Conservation (phyloP, 2,329 filamentous ascomycete genomes). For the Phialophora tarda region DNA sequence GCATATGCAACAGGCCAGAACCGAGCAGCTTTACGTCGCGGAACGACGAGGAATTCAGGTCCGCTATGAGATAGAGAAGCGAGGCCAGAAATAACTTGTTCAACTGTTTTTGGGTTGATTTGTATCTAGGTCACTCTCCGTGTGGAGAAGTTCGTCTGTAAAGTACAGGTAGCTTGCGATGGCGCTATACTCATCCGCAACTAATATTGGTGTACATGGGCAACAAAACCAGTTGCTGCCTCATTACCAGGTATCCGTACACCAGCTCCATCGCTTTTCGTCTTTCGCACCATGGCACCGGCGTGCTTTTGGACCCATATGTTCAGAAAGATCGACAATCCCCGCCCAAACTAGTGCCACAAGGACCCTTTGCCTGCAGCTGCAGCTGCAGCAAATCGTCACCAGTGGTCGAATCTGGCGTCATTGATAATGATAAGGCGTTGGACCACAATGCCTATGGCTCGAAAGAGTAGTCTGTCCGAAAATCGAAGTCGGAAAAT, state of each 20-base stretch:
- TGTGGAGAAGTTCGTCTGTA: conserved; percentile 12
- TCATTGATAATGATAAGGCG: conserved; percentile 11
- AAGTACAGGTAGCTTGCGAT: conserved; percentile 12
- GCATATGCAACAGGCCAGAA: conserved; percentile 9
- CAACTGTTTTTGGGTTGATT: conserved; percentile 19
- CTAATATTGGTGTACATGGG: conserved; percentile 25
- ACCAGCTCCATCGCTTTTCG: conserved; percentile 10
- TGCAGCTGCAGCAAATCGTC: conserved; percentile 17
- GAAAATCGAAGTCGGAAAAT: conserved; percentile 1
- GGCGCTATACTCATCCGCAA: conserved; percentile 7
- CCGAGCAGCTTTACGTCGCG: not conserved
- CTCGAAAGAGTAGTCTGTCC: not conserved
- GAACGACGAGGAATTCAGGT: not conserved
- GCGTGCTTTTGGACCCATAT: conserved; percentile 11
- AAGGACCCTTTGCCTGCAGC: conserved; percentile 12
- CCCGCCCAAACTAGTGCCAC: conserved; percentile 9
- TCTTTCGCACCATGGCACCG: not conserved
- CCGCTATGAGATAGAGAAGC: not conserved
- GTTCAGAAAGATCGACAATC: conserved; percentile 18
- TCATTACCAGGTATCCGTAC: conserved; percentile 8
- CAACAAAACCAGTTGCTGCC: conserved; percentile 21
- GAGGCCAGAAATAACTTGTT: conserved; percentile 17
- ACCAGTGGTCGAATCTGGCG: conserved; percentile 6
- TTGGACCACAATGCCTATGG: conserved; percentile 11
- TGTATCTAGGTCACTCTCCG: conserved; percentile 7